Base-by-base conservation (phyloP, 805 yeast species). In the Geotrichum ghanense region DNA sequence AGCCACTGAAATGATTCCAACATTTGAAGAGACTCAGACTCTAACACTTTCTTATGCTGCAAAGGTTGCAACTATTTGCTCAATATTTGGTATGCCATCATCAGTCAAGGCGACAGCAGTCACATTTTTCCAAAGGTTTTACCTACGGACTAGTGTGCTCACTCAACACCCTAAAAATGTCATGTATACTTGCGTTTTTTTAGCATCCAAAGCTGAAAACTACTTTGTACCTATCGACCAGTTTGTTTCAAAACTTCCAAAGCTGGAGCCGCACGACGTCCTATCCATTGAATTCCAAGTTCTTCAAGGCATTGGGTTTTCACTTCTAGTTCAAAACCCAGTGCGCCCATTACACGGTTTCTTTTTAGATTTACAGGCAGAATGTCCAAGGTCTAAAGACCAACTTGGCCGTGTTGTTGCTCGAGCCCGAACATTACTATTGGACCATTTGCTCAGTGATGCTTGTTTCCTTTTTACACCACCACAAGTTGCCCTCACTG, bases 151-250 rank as follows among this genome's bases (percentile, higher is more conserved):
- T 60, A 80, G 90, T 22, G 90, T 84, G 22, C 80, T 88, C 87
- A 88, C 87, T 53, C 77, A 75, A 56, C 92, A 86, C 56, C 98
- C 98, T 9, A 84, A 85, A 57, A 75, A 79, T 49, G 72, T 92
- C 17, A 71, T 92, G 65, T 68, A 78, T 46, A 82, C 94, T 1
- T 82, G 95, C 51, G 74, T 92, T 10, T 92, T 88, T 61, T 68
- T 92, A 26, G 95, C 97, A 3, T 89, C 96, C 40, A 92, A 92
- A 64, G 77, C 89, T 16, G 98, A 92, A 58, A 90, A 92, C 65
- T 81, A 78, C 61, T 90, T 89, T 64, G 82, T 92, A 24, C 77
- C 95, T 22, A 83, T 90, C 50, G 82, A 83, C 40, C 74, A 84
- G 9, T 89, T 90, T 60, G 79, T 85, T 47, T 74, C 75, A 42